A percentile compares a stretch with the other conserved stretches of the same genome.
These are phyloP conservation scores for Dacryopinax primogenitus DNA, from an alignment of 768 basidiomycete genomes.

Conservation along the genomic window DNA sequence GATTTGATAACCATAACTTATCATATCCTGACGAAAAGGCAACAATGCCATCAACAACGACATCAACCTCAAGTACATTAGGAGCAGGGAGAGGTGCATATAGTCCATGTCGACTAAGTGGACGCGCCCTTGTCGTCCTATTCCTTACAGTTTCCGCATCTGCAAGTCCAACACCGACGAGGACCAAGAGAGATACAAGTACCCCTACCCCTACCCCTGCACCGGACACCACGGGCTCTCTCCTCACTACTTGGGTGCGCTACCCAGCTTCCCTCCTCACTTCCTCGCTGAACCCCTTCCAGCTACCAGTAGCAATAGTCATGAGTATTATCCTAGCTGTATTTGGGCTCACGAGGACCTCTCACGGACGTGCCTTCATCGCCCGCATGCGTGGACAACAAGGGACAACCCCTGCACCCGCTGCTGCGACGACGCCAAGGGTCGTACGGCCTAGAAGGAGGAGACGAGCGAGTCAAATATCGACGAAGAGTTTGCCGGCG, in stretches of 20 bases:
- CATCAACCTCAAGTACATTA: background rate
- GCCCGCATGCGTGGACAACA: background rate
- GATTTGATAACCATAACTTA: no score
- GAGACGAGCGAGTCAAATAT: constrained; percentile 62
- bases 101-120: background rate
- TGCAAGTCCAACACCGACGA: background rate
- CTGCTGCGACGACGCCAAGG: constrained; percentile 26
- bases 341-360: background rate
- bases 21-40: no score
- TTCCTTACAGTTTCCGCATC: background rate
- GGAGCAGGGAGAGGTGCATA: background rate
- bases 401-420: constrained; percentile 24
- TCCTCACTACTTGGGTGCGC: background rate
- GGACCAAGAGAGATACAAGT: background rate
- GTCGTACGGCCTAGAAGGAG: constrained; percentile 37
- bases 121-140: background rate
- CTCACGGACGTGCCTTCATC: background rate
- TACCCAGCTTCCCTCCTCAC: background rate
- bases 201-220: background rate
- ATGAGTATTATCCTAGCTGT: background rate
- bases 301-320: background rate
- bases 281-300: background rate
- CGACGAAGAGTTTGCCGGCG: constrained; percentile 59
- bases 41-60: background rate
- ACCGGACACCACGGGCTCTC: background rate